phyloP scores from a whole-genome alignment of 257 asterid genomes.

The Petunia secreta region DNA sequence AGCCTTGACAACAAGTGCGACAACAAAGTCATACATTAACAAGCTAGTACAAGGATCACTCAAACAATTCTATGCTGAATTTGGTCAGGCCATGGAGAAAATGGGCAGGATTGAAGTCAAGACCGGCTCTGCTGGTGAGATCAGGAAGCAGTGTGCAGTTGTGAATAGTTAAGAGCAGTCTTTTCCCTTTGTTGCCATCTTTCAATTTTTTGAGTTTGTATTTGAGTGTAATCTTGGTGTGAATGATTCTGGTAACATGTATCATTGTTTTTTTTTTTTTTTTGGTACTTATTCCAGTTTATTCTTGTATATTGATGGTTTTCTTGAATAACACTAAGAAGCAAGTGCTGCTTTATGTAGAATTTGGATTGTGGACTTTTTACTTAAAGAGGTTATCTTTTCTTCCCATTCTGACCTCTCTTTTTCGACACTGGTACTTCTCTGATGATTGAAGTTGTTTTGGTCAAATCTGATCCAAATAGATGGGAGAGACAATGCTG shows the following conservation, averaged over 20 bases:
- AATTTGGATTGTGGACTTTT: too few relatives aligned
- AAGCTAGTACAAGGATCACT: slow-evolving; percentile 3
- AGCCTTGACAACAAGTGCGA: slow-evolving; percentile 29
- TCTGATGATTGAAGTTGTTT: too few relatives aligned
- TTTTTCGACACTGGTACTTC: not conserved
- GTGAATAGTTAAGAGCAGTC: not conserved
- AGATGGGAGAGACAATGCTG: not conserved
- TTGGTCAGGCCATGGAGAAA: not conserved
- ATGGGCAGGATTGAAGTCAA: not conserved
- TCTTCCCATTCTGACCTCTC: too few relatives aligned
- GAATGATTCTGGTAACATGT: not conserved
- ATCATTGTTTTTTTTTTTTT: not conserved
- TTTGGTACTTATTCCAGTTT: not conserved
- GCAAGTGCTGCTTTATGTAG: not conserved
- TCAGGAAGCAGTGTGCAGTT: slow-evolving; percentile 3
- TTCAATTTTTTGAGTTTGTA: not conserved
- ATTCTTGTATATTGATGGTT: not conserved
- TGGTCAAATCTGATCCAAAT: not conserved
- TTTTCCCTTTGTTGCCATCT: not conserved
- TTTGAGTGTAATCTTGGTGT: not conserved
- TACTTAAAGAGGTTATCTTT: too few relatives aligned
- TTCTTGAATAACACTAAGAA: not conserved
- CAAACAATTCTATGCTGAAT: not conserved
- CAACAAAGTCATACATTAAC: not conserved
- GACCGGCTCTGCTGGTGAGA: not conserved